Evolutionary conservation across 495 filamentous ascomycete genomes (phyloP).

Genomic region (Thozetella sp.): DNA sequence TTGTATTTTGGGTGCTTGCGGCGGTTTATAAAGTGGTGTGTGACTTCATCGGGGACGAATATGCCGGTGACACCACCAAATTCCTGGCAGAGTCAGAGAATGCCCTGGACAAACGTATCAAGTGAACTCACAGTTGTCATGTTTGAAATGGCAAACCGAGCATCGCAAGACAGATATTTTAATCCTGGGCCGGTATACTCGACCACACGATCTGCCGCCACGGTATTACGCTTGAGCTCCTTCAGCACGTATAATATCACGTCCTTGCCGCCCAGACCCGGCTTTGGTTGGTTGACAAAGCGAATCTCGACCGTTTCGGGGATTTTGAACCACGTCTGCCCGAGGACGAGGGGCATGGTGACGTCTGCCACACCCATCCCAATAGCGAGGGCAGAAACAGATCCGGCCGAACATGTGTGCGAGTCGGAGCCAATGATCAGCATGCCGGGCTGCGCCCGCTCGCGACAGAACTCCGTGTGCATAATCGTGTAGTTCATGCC

Average conservation of each 20-base stretch:
- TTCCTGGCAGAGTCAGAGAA: slow-evolving; percentile 23
- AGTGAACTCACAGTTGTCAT: slow-evolving; percentile 38
- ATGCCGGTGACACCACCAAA: slow-evolving; percentile 43
- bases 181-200: slow-evolving; percentile 43
- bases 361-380: slow-evolving; percentile 48
- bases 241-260: slow-evolving; percentile 44
- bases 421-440: slow-evolving; percentile 47
- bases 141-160: slow-evolving; percentile 47
- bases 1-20: slow-evolving; percentile 30
- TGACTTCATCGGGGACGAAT: slow-evolving; percentile 37
- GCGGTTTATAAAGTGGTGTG: slow-evolving; percentile 26
- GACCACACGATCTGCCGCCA: slow-evolving; percentile 42
- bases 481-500: slow-evolving; percentile 48
- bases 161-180: slow-evolving; percentile 36
- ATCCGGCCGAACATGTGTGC: slow-evolving; percentile 46
- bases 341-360: slow-evolving; percentile 41
- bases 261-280: slow-evolving; percentile 47
- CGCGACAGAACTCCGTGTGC: slow-evolving; percentile 48
- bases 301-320: slow-evolving; percentile 40
- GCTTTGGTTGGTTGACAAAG: slow-evolving; percentile 27
- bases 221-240: slow-evolving; percentile 44
- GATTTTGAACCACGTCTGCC: slow-evolving; percentile 47
- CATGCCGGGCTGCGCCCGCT: slow-evolving; percentile 45
- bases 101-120: background rate
- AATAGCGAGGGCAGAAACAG: slow-evolving; percentile 37